phyloP scores from a whole-genome alignment of 177 flowering plant species.

The Vitis hybrid region DNA sequence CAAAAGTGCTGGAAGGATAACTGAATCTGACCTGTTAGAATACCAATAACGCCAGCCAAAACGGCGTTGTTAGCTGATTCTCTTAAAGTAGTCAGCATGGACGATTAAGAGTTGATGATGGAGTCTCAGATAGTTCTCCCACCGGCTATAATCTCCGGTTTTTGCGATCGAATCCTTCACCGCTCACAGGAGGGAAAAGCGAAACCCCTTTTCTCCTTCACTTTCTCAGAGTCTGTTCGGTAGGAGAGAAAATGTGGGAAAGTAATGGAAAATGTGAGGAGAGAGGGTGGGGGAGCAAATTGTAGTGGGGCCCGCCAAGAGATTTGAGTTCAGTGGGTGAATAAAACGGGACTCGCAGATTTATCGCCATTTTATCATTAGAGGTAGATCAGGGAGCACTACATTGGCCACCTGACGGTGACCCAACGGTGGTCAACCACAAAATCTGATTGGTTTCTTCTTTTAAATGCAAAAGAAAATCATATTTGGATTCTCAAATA shows the following conservation, averaged over 20 bases:
- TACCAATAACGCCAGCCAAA: background rate
- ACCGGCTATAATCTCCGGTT: background rate
- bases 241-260: slow-evolving; percentile 1
- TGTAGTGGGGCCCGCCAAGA: slow-evolving; percentile 15
- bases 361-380: background rate
- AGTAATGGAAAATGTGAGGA: background rate
- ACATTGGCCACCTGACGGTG: background rate
- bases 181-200: background rate
- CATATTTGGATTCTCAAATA: no score
- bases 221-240: background rate
- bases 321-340: slow-evolving; percentile 8
- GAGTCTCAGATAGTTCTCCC: slow-evolving; percentile 4
- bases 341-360: background rate
- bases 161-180: slow-evolving; percentile 20
- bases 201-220: background rate
- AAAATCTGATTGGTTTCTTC: background rate
- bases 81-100: slow-evolving; percentile 11
- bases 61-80: slow-evolving; percentile 3
- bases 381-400: background rate
- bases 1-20: background rate
- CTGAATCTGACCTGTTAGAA: background rate
- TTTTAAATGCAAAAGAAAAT: no score
- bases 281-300: slow-evolving; percentile 1
- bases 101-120: slow-evolving; percentile 1
- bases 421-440: background rate